Evolutionary conservation across 441 rosid species (phyloP), one percentile per base, ranked within the genome.

Genomic region (Corymbia citriodora): DNA sequence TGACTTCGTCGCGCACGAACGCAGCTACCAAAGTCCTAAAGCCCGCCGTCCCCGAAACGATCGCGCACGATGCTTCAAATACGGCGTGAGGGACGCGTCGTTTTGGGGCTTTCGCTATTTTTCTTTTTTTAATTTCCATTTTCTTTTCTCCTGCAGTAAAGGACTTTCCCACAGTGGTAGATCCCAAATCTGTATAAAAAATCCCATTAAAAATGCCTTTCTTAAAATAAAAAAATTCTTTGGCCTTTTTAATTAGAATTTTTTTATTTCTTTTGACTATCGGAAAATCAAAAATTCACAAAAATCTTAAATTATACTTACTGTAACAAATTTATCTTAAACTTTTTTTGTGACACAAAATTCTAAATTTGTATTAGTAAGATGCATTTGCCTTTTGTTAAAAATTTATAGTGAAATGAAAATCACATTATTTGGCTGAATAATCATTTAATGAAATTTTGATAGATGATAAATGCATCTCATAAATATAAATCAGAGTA

Each of bases 361-460:
- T 25, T 9, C 0, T 0, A 25, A 59, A 59, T 0, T 59, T 59
- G 1, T 25, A 10, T 59, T 0, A 9, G 10, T 25, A 0, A 57
- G 25, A 40, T 3, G 5, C 5, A 40, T 40, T 40, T 40, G 5
- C 45, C 45, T 40, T 40, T 57, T 4, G 0, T 10, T 10, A 23
- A 23, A 57, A 25, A 23, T 59, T 4, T 0, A 0, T 21, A n/a
- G n/a, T n/a, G 0, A 23, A 59, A 59, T 59, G 23, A 59, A 59
- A 59, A 10, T 59, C 1, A 59, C 7, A 0, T 59, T 25, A 2
- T 59, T 59, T 59, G 3, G 2, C 0, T 10, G 1, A 59, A 57
- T 5, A 57, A 59, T 59, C 0, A 23, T 23, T 1, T 10, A 23
- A 59, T 0, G 25, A 0, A 57, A 57, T 57, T 1, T 4, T 4